A percentile compares a stretch with the other conserved stretches of the same genome.
These are phyloP conservation scores for Backusella liffmaniae DNA, from an alignment of 192 early-diverging fungal species.

Conservation along the genomic window DNA sequence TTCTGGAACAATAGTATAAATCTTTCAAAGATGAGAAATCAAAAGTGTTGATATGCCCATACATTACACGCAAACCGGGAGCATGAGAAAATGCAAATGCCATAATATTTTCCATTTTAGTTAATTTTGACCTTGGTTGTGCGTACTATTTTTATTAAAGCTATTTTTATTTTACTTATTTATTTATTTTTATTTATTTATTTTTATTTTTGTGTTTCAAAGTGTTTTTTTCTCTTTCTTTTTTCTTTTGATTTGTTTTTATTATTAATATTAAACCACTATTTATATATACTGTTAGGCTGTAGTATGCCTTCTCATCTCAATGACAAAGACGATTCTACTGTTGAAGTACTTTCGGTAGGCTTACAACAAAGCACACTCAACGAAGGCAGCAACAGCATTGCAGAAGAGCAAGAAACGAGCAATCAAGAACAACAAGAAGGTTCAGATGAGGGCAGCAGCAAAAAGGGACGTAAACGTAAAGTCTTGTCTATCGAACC, in stretches of 20 bases:
- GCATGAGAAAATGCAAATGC: background rate
- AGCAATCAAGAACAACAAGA: background rate
- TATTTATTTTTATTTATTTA: constrained; percentile 3
- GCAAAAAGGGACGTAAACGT: constrained; percentile 4
- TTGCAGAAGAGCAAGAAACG: background rate
- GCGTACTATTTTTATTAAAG: background rate
- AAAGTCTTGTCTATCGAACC: background rate
- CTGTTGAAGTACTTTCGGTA: constrained; percentile 3
- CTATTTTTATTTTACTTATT: constrained; percentile 3
- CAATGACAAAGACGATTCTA: background rate
- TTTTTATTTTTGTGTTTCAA: background rate
- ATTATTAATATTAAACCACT: background rate
- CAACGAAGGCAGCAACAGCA: background rate
- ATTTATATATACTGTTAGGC: background rate
- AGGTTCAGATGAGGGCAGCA: background rate
- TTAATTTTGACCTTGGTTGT: background rate
- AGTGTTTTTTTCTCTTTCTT: background rate
- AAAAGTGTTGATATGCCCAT: no score
- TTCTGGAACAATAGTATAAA: no score
- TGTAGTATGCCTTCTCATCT: constrained; percentile 8
- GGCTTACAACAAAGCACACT: background rate
- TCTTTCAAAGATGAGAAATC: no score
- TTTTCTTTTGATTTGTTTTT: background rate
- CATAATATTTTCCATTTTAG: background rate
- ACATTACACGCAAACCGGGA: background rate